Evolutionary conservation across 176 grass and related monocot species (phyloP).

Genomic region (Phoenix roebelenii): DNA sequence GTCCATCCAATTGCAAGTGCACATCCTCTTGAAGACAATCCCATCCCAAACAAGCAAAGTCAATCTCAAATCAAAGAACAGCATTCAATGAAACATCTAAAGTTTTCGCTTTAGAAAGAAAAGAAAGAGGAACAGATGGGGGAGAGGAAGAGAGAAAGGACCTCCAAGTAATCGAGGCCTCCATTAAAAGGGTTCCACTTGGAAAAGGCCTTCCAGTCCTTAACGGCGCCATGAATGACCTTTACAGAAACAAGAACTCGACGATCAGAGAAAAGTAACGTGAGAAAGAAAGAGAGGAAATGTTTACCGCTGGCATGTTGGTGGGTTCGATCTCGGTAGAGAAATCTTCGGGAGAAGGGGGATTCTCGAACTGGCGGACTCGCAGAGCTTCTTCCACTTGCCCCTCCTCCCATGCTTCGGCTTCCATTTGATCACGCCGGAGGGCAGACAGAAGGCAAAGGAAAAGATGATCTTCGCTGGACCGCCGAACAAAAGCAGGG

Average conservation of each 20-base stretch:
- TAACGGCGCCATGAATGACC: conserved; percentile 53
- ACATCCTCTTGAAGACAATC: background rate
- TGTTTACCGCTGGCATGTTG: conserved; percentile 6
- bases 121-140: too few relatives aligned
- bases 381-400: background rate
- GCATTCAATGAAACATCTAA: too few relatives aligned
- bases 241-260: conserved; percentile 10
- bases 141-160: conserved; percentile 15
- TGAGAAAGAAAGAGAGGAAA: background rate
- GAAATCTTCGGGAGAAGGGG: conserved; percentile 1
- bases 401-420: too few relatives aligned
- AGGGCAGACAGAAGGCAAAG: too few relatives aligned
- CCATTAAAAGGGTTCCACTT: conserved; percentile 68
- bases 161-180: conserved; percentile 83
- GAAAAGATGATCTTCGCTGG: too few relatives aligned
- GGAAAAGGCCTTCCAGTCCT: conserved; percentile 40
- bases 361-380: conserved; percentile 4
- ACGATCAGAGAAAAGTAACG: background rate
- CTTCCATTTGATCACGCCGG: too few relatives aligned
- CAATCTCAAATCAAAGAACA: too few relatives aligned
- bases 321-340: conserved; percentile 5
- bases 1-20: background rate
- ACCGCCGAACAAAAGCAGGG: too few relatives aligned
- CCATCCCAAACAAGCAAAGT: too few relatives aligned
- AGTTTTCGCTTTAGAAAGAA: too few relatives aligned